Base-by-base conservation (phyloP, 148 eudicot genomes). In the Vaccinium corymbosum region DNA sequence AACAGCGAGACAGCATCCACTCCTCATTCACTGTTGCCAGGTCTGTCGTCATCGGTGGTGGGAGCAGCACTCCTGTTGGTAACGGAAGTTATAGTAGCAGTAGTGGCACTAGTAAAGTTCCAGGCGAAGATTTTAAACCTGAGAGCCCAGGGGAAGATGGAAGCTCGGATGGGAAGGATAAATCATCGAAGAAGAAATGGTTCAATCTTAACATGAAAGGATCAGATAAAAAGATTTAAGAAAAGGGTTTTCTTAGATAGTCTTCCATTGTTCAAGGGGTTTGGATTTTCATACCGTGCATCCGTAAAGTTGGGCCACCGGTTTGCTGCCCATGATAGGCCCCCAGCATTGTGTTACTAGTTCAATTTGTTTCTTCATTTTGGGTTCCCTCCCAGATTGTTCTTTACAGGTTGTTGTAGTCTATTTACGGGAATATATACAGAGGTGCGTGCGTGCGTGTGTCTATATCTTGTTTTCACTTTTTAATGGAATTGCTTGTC, bases 121-220 rank as follows among this genome's bases (percentile, higher is more conserved):
- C 97, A 0, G 73, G 83, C 29, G 97, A 94, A 73, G 97, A 94
- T 80, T 80, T 85, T 76, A 89, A 79, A 85, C 83, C 87, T 2
- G 98, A 95, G 49, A 93, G 97, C 88, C 94, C 97, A 4, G 90
- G 89, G 22, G 95, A 92, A 84, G 97, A 94, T 80, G 96, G 98
- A 42, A 88, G 95, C 74, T 90, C 97, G 73, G 98, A 97, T 66
- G 93, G 92, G 12, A 96, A 92, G 82, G 98, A 96, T 79, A 96
- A 92, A 81, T 87, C 95, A 59, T 76, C 94, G 17, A 93, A 87
- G 86, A 96, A 92, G 90, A 96, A 89, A 89, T 96, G 98, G 98
- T 94, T 92, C 89, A 93, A 93, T 89, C 94, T 95, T 84, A 93
- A 91, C 88, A 90, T 91, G 57, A 93, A 90, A 86, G 92, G 96